Conservation (phyloP, 108 stramenopile genomes). For the Phaeodactylum tricornutum region DNA sequence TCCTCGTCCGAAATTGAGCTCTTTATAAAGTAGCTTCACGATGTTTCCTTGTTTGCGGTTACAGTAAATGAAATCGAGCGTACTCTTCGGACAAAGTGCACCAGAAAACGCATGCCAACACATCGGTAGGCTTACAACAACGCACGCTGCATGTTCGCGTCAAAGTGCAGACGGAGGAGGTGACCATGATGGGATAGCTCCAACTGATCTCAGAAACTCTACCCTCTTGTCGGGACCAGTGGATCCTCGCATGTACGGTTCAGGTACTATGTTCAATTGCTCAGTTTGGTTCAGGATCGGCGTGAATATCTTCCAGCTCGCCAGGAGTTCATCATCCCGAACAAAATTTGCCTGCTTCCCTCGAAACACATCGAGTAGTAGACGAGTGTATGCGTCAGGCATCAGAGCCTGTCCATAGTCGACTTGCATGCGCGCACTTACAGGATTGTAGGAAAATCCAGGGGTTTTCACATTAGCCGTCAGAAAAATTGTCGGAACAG, state of each 20-base stretch:
- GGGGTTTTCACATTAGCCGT: conserved; percentile 90
- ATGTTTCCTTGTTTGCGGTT: no score
- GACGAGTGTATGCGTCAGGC: conserved; percentile 91
- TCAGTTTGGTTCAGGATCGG: conserved; percentile 88
- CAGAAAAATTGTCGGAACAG: conserved; percentile 76
- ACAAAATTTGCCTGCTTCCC: conserved; percentile 91
- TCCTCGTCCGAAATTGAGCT: no score
- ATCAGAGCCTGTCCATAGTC: conserved; percentile 44
- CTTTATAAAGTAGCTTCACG: no score
- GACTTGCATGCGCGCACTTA: conserved; percentile 61
- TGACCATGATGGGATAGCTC: conserved; percentile 1
- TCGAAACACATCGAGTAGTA: conserved; percentile 88
- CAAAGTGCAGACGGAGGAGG: conserved; percentile 1
- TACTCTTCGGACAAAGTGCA: no score
- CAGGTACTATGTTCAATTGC: conserved; percentile 32
- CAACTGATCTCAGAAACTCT: conserved; percentile 28
- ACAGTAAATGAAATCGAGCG: no score
- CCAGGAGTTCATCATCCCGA: conserved; percentile 84
- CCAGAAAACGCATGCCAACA: no score
- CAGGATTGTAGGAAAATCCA: conserved; percentile 61
- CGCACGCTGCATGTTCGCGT: no score
- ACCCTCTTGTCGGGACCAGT: conserved; percentile 64
- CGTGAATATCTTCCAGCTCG: conserved; percentile 92
- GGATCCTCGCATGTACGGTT: conserved; percentile 64
- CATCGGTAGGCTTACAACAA: no score